Evolutionary conservation across 202 grass and related monocot species (phyloP).

Genomic region (Carex arenaria): DNA sequence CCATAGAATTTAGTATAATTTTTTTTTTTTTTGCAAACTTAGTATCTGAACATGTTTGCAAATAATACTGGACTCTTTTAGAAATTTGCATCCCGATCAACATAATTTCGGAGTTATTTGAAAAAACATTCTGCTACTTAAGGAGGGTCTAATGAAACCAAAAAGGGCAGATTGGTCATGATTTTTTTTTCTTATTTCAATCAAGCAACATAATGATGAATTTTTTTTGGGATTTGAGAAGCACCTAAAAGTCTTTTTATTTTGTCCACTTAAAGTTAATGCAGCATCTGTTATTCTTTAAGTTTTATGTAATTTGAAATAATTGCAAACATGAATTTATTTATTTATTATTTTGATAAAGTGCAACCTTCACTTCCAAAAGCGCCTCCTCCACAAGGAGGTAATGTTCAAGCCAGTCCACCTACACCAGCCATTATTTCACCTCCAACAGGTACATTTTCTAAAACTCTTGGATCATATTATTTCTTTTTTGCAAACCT

Average conservation of each 20-base stretch:
- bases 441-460: neutral
- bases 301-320: neutral
- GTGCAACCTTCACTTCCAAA: constrained; percentile 14
- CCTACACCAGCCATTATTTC: neutral
- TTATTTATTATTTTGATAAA: neutral
- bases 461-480: neutral
- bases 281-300: neutral
- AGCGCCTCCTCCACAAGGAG: constrained; percentile 25
- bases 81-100: neutral
- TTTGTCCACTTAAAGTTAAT: neutral
- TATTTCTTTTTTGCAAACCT: neutral
- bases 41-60: neutral
- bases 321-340: neutral
- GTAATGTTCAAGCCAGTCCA: constrained; percentile 22
- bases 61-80: neutral
- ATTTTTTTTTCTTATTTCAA: neutral
- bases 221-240: neutral
- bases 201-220: neutral
- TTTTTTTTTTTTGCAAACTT: neutral
- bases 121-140: neutral
- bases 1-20: neutral
- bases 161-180: neutral
- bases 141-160: neutral
- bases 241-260: neutral
- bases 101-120: neutral